phyloP scores from a whole-genome alignment of 2,329 filamentous ascomycete genomes.

The Monosporascus sp. region DNA sequence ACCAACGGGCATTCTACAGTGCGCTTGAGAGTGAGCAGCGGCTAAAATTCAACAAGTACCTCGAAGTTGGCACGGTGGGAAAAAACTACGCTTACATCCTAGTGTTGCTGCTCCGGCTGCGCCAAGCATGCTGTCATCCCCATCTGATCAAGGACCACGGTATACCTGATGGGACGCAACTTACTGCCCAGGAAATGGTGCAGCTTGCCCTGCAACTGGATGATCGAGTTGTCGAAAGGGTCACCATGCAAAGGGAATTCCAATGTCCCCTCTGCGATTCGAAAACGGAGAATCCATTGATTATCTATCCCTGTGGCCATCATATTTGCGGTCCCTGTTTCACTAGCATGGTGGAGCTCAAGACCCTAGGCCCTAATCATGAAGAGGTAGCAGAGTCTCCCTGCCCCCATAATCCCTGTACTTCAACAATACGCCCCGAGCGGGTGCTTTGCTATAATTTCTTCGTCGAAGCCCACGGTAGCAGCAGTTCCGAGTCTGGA shows the following conservation, averaged over 20 bases:
- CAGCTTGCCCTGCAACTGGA: constrained; percentile 17
- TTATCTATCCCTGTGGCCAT: constrained; percentile 27
- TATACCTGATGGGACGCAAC: constrained; percentile 22
- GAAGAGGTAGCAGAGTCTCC: not conserved
- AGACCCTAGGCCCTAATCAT: constrained; percentile 2
- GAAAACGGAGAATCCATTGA: constrained; percentile 16
- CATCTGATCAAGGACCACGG: constrained; percentile 52
- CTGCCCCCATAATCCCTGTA: constrained; percentile 12
- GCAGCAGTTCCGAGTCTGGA: constrained; percentile 3
- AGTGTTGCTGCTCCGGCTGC: constrained; percentile 72
- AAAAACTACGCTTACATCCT: constrained; percentile 76
- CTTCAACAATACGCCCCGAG: constrained; percentile 11
- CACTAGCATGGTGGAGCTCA: constrained; percentile 13
- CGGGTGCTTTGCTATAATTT: constrained; percentile 18
- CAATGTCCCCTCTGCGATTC: constrained; percentile 20
- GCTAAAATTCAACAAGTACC: constrained; percentile 21
- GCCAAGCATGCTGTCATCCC: constrained; percentile 77
- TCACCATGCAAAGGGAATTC: constrained; percentile 13
- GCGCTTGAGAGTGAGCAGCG: constrained; percentile 38
- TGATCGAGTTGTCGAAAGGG: constrained; percentile 8
- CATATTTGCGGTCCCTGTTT: constrained; percentile 23
- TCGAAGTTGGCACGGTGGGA: constrained; percentile 40
- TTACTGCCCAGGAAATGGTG: constrained; percentile 22
- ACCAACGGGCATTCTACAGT: constrained; percentile 61
- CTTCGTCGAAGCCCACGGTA: constrained; percentile 17